Percentiles rank a stretch among this genome's conserved stretches.
phyloP scores from a whole-genome alignment of 805 yeast species.

The Ogataea chonburiensis region DNA sequence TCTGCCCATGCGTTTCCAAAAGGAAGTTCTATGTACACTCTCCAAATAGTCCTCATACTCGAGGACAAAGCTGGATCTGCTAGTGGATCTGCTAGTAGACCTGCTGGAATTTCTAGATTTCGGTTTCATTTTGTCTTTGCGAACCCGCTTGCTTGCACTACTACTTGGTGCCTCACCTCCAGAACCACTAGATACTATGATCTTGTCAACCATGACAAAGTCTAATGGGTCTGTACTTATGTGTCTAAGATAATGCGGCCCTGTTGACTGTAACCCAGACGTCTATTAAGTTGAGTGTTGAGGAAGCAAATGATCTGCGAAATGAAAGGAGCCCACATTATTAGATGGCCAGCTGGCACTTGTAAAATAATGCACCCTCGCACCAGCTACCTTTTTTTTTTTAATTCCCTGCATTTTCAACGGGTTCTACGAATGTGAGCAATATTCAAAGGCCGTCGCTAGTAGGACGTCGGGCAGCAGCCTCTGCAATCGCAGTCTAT shows the following conservation, averaged over 20 bases:
- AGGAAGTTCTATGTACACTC: conserved; percentile 6
- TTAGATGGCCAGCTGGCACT: conserved; percentile 12
- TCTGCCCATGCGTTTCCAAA: conserved; percentile 13
- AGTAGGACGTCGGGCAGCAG: conserved; percentile 3
- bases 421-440: conserved; percentile 15
- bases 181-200: conserved; percentile 3
- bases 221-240: no score
- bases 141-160: conserved; percentile 7
- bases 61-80: conserved; percentile 10
- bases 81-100: no score
- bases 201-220: conserved; percentile 4
- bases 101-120: conserved; percentile 18
- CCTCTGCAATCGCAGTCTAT: conserved; percentile 28
- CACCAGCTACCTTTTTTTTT: conserved; percentile 6
- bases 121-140: conserved; percentile 14
- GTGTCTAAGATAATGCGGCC: no score
- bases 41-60: conserved; percentile 11
- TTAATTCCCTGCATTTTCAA: no score
- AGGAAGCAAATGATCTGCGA: background rate
- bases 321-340: background rate
- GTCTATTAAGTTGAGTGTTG: background rate
- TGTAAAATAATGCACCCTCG: conserved; percentile 5
- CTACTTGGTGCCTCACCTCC: conserved; percentile 5
- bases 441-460: conserved; percentile 18
- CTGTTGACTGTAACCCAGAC: no score